Conservation (phyloP, 129 eudicot species). For the Chrysanthemum makinoi region DNA sequence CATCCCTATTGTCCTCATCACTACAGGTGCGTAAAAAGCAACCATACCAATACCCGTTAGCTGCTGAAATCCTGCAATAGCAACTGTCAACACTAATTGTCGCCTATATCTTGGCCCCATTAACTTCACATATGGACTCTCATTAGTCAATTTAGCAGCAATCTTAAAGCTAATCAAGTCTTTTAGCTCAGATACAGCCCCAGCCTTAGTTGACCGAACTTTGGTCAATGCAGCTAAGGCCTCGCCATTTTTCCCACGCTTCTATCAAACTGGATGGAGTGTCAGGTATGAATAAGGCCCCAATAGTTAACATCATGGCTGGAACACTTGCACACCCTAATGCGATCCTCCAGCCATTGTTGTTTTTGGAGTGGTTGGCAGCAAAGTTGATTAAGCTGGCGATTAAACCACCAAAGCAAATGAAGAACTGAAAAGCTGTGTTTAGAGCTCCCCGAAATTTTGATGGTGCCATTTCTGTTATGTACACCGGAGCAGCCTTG, state of each 20-base stretch:
- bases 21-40: slow-evolving; percentile 49
- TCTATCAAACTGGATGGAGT: slow-evolving; percentile 48
- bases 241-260: slow-evolving; percentile 35
- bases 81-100: slow-evolving; percentile 34
- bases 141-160: slow-evolving; percentile 8
- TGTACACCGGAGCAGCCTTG: slow-evolving; percentile 55
- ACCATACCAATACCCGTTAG: slow-evolving; percentile 44
- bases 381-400: slow-evolving; percentile 35
- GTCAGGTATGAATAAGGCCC: slow-evolving; percentile 43
- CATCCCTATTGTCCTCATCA: slow-evolving; percentile 36
- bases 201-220: slow-evolving; percentile 32
- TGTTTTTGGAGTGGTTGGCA: slow-evolving; percentile 14
- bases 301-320: slow-evolving; percentile 34
- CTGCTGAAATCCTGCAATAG: slow-evolving; percentile 46
- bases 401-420: slow-evolving; percentile 29
- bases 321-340: slow-evolving; percentile 40
- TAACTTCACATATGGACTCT: slow-evolving; percentile 25
- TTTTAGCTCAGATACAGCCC: slow-evolving; percentile 39
- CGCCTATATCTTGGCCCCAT: slow-evolving; percentile 31
- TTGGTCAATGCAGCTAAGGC: slow-evolving; percentile 30
- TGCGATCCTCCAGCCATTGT: slow-evolving; percentile 40
- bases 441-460: slow-evolving; percentile 50
- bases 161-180: slow-evolving; percentile 28
- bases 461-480: slow-evolving; percentile 56
- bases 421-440: slow-evolving; percentile 43